phyloP scores from a whole-genome alignment of 345 rosid genomes.

The Citrus maxima region DNA sequence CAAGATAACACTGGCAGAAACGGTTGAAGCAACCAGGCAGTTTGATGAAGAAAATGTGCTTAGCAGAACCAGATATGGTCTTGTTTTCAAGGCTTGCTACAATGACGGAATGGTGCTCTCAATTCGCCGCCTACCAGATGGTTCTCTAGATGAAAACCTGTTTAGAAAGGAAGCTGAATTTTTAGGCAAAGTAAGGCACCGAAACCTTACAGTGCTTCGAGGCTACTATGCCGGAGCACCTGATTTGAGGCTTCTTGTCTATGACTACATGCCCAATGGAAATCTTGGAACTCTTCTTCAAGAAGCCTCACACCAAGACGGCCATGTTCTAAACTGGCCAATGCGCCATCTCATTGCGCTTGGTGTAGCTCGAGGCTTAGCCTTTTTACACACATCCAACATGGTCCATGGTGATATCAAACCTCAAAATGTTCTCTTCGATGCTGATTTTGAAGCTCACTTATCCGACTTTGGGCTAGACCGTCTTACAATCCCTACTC shows the following conservation, averaged over 20 bases:
- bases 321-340: conserved; percentile 97
- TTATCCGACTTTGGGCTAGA: conserved; percentile 85
- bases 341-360: conserved; percentile 98
- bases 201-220: conserved; percentile 81
- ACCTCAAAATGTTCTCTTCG: conserved; percentile 90
- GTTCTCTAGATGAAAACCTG: conserved; percentile 56
- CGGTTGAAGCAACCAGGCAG: conserved; percentile 80
- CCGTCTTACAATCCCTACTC: conserved; percentile 42
- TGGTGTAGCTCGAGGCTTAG: conserved; percentile 86
- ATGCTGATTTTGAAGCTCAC: conserved; percentile 96
- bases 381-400: conserved; percentile 75
- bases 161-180: conserved; percentile 86
- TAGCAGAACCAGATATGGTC: conserved; percentile 66
- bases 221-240: conserved; percentile 89
- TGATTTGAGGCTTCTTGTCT: conserved; percentile 72
- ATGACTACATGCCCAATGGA: conserved; percentile 97
- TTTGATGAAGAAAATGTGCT: conserved; percentile 95
- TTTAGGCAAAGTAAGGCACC: conserved; percentile 80
- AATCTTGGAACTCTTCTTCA: conserved; percentile 89
- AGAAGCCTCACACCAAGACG: conserved; percentile 97
- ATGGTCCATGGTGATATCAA: conserved; percentile 87
- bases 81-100: conserved; percentile 85
- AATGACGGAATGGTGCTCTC: conserved; percentile 92
- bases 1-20: conserved; percentile 84
- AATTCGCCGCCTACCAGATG: conserved; percentile 65